Conservation (phyloP, 148 eudicot species). For the Rhododendron ferrugineum region DNA sequence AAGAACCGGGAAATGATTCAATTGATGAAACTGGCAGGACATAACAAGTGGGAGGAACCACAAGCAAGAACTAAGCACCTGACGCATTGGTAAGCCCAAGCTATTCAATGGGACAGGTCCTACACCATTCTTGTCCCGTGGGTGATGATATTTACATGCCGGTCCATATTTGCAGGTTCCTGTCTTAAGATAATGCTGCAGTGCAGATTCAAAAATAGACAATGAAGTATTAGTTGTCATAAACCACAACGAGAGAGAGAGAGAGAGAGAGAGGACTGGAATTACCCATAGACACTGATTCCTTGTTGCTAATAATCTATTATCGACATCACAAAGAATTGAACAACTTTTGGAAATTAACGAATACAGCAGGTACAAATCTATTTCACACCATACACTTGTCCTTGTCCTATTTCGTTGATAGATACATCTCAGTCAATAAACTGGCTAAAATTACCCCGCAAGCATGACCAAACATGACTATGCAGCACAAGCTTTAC, state of each 20-base stretch:
- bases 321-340: not conserved
- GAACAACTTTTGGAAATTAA: not conserved
- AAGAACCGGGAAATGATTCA: not conserved
- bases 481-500: not conserved
- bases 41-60: constrained; percentile 7
- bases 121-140: constrained; percentile 48
- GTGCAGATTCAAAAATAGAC: constrained; percentile 4
- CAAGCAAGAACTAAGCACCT: constrained; percentile 10
- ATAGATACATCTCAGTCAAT: constrained; percentile 1
- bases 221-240: not conserved
- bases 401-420: too few relatives aligned
- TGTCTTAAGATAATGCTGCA: constrained; percentile 69
- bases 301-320: not conserved
- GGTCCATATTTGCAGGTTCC: constrained; percentile 79
- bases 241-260: not conserved
- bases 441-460: not conserved
- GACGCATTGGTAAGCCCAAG: constrained; percentile 52
- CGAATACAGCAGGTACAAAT: not conserved
- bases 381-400: not conserved
- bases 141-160: constrained; percentile 72
- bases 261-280: not conserved
- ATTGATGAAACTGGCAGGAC: not conserved
- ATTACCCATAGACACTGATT: not conserved
- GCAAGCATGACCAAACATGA: not conserved
- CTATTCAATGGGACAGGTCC: constrained; percentile 35